Percentiles rank a stretch among this genome's conserved stretches.
Evolutionary conservation across 495 filamentous ascomycete species (phyloP).

Genomic region (Ascodesmis nigricans): DNA sequence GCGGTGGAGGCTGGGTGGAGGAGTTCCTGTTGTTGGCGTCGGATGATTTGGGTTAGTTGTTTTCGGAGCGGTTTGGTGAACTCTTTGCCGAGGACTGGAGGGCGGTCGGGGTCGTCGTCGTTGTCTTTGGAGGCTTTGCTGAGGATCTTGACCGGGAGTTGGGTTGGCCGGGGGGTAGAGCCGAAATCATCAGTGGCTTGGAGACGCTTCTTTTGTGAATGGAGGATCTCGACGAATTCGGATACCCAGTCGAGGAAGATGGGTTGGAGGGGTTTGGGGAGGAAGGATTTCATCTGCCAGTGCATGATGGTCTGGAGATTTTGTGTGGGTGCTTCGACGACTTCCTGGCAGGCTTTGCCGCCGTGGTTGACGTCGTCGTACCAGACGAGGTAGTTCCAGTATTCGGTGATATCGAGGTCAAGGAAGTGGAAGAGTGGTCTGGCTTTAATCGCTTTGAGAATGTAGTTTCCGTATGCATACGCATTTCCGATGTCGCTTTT

Average conservation of each 20-base stretch:
- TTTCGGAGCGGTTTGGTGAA: constrained; percentile 84
- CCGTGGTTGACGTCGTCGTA: constrained; percentile 98
- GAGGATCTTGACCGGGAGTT: constrained; percentile 42
- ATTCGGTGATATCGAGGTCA: constrained; percentile 92
- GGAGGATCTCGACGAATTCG: constrained; percentile 91
- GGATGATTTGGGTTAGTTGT: constrained; percentile 54
- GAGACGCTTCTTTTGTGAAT: constrained; percentile 40
- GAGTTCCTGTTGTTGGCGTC: constrained; percentile 66
- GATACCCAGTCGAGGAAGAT: constrained; percentile 83
- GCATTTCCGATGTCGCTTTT: constrained; percentile 95
- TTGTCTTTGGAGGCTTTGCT: constrained; percentile 26
- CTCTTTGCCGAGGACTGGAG: constrained; percentile 44
- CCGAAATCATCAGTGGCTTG: constrained; percentile 22
- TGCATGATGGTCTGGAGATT: constrained; percentile 88
- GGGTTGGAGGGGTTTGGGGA: constrained; percentile 57
- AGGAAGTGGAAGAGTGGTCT: constrained; percentile 95
- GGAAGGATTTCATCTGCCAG: constrained; percentile 83
- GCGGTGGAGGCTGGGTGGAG: constrained; percentile 67
- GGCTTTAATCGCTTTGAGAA: constrained; percentile 80
- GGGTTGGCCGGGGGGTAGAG: constrained; percentile 54
- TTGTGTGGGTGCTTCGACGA: constrained; percentile 64
- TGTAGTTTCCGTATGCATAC: constrained; percentile 89
- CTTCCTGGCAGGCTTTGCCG: constrained; percentile 69
- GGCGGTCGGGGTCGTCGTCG: constrained; percentile 34
- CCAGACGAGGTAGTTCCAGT: constrained; percentile 99